These are phyloP conservation scores for Baorangia bicolor DNA, from an alignment of 768 basidiomycete genomes.

Conservation along the genomic window DNA sequence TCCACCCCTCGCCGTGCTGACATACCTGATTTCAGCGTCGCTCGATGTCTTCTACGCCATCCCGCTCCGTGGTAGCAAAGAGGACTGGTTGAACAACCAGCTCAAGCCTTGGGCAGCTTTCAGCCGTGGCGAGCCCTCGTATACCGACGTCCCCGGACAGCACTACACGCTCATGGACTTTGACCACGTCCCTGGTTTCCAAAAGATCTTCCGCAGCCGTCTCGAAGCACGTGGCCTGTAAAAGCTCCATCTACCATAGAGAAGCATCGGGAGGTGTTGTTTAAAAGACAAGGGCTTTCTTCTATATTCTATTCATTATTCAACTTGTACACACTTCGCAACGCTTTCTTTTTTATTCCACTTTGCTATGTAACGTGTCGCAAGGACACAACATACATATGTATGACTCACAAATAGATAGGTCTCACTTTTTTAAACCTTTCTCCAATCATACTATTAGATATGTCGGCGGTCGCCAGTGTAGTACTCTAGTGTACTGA, in stretches of 20 bases:
- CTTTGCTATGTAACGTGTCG: background rate
- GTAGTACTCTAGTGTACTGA: background rate
- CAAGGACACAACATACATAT: background rate
- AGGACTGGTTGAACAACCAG: constrained; percentile 30
- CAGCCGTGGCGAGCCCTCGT: constrained; percentile 24
- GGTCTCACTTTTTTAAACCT: background rate
- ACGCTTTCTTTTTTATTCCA: no score
- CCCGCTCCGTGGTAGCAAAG: constrained; percentile 28
- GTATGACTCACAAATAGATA: background rate
- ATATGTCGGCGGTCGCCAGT: background rate
- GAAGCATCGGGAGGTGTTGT: background rate
- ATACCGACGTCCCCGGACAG: constrained; percentile 28
- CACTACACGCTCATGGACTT: constrained; percentile 34
- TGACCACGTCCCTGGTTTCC: constrained; percentile 31
- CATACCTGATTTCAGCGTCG: constrained; percentile 2
- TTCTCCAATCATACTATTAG: background rate
- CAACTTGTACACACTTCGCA: background rate
- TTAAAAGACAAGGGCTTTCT: no score
- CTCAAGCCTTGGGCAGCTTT: constrained; percentile 27
- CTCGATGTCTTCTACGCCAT: constrained; percentile 30
- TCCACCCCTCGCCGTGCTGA: background rate
- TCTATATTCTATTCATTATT: background rate
- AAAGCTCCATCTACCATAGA: background rate
- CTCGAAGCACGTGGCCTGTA: constrained; percentile 29
- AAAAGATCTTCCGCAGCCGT: constrained; percentile 28